Evolutionary conservation across 2,329 filamentous ascomycete species (phyloP).

Genomic region (Neonectria ditissima): DNA sequence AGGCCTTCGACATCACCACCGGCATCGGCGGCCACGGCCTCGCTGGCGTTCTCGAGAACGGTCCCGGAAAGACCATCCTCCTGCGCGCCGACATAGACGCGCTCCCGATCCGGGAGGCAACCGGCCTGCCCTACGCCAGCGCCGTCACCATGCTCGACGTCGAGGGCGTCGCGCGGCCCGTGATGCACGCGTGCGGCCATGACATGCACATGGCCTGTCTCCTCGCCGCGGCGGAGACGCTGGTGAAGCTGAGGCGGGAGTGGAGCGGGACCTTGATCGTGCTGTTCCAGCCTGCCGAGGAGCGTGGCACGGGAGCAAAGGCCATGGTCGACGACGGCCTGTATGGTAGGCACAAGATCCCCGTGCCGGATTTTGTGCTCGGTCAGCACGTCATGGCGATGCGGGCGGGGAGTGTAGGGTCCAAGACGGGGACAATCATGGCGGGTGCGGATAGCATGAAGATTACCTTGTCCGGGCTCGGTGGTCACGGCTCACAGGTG

Average conservation of each 20-base stretch:
- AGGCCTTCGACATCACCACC: conserved; percentile 53
- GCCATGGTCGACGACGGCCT: conserved; percentile 55
- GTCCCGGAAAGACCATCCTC: conserved; percentile 65
- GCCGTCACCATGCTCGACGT: conserved; percentile 13
- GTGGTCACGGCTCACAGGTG: conserved; percentile 52
- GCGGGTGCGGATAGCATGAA: conserved; percentile 44
- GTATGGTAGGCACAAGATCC: conserved; percentile 42
- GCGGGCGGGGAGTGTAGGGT: conserved; percentile 49
- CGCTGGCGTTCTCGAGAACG: conserved; percentile 67
- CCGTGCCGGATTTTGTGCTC: conserved; percentile 50
- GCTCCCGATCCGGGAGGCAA: conserved; percentile 67
- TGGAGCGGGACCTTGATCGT: conserved; percentile 75
- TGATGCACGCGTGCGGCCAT: conserved; percentile 78
- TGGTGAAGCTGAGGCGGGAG: conserved; percentile 55
- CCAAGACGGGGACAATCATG: conserved; percentile 42
- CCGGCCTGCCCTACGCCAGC: conserved; percentile 67
- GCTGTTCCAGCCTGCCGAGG: conserved; percentile 76
- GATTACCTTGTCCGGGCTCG: conserved; percentile 52
- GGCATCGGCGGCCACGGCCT: conserved; percentile 70
- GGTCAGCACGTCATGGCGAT: conserved; percentile 52
- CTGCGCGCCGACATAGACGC: conserved; percentile 73
- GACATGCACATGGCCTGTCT: conserved; percentile 73
- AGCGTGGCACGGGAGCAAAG: conserved; percentile 69
- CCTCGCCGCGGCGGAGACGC: conserved; percentile 64
- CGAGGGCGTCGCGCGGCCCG: conserved; percentile 52